These are phyloP conservation scores for Pilaira anomala DNA, from an alignment of 192 early-diverging fungal genomes.

Conservation along the genomic window DNA sequence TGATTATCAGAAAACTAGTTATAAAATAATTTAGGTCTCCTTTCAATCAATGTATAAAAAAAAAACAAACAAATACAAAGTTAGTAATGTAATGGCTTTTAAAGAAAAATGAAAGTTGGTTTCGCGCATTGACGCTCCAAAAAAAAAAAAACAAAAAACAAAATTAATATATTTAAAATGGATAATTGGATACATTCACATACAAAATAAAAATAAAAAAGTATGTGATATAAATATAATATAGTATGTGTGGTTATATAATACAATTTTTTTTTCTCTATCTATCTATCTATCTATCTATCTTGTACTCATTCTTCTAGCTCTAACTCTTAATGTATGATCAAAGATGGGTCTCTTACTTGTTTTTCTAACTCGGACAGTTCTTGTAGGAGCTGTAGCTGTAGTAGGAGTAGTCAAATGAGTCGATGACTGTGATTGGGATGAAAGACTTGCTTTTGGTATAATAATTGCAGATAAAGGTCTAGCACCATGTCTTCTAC, in stretches of 20 bases:
- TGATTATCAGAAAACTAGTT: too few species aligned
- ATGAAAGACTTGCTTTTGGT: conserved; percentile 3
- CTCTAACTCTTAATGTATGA: conserved; percentile 14
- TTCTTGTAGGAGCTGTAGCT: not conserved
- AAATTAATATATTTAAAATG: not conserved
- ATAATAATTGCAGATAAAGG: conserved; percentile 9
- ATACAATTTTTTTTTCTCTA: conserved; percentile 1
- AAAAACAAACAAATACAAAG: too few species aligned
- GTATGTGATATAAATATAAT: not conserved
- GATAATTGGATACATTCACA: not conserved
- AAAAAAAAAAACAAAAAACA: not conserved
- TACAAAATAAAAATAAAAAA: not conserved
- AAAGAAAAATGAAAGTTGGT: too few species aligned
- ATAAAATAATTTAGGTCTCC: too few species aligned
- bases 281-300: conserved; percentile 13
- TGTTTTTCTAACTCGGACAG: conserved; percentile 22
- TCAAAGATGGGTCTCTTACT: conserved; percentile 29
- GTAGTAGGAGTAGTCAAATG: not conserved
- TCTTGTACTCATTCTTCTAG: conserved; percentile 17
- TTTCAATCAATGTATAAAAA: too few species aligned
- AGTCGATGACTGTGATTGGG: not conserved
- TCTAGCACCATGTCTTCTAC: not conserved
- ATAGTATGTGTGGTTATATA: not conserved
- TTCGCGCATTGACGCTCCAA: too few species aligned
- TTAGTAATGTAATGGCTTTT: too few species aligned